Evolutionary conservation across 306 rosid species (phyloP), one percentile per base, ranked within the genome.

Genomic region (Citrullus mucosospermus): DNA sequence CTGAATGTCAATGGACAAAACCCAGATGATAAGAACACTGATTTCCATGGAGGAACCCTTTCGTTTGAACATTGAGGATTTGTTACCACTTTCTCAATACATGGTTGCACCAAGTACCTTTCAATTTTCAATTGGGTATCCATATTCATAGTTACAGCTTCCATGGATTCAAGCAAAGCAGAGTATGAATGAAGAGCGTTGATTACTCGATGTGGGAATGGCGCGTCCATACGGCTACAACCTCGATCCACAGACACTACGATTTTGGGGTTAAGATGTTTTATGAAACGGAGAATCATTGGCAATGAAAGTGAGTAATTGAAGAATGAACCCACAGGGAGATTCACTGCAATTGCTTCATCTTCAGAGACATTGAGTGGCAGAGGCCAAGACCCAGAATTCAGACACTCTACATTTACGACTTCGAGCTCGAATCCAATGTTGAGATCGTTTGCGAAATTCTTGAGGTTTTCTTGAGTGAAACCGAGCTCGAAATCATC

Each of bases 121-220:
- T 94, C 98, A 4, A 92, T 90, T 89, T 82, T 90, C 63, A 92
- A 93, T 76, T 88, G 84, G 41, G 88, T 78, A 39, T 94, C 97
- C 0, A 82, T 88, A 69, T 84, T 88, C 53, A 87, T 88, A 83
- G 80, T 89, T 1, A 85, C 92, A 8, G 93, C 95, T 76, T 94
- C 98, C 15, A 94, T 85, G 0, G 98, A 92, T 71, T 94, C 98
- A 5, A 92, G 90, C 67, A 94, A 79, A 2, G 83, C 92, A 0
- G 89, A 85, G 75, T 87, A 92, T 32, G 83, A 87, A 55, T 88
- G 88, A 20, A 92, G 79, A 9, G 88, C 89, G 22, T 80, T 85
- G 22, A 88, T 79, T 34, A 94, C 68, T 48, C 93, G 95, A 43
- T 75, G 87, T 54, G 96, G 84, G 75, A 94, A 89, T 9, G 95